Conservation (phyloP, 306 rosid species). For the Fragaria ananassa region DNA sequence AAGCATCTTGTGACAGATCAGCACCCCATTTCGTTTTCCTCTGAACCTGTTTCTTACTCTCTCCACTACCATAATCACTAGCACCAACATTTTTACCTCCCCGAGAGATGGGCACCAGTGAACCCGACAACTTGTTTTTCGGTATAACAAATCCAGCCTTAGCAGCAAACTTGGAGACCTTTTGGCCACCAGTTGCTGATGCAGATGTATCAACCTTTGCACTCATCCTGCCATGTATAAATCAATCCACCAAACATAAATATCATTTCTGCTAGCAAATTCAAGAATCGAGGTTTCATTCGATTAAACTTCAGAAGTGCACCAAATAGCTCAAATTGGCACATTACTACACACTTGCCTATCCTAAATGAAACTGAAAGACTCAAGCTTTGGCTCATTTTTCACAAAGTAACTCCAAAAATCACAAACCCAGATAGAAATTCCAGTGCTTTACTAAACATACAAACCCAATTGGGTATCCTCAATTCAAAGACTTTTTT, state of each 20-base stretch:
- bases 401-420: background rate
- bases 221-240: slow-evolving; percentile 34
- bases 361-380: background rate
- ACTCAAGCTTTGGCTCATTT: background rate
- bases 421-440: background rate
- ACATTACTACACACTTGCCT: background rate
- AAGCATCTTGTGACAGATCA: slow-evolving; percentile 64
- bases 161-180: slow-evolving; percentile 67
- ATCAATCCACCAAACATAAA: background rate
- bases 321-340: slow-evolving; percentile 12
- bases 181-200: slow-evolving; percentile 46
- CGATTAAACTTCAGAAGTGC: background rate
- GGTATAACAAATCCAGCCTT: slow-evolving; percentile 95
- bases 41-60: slow-evolving; percentile 49
- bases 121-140: slow-evolving; percentile 84
- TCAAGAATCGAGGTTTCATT: background rate
- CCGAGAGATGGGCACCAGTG: slow-evolving; percentile 69
- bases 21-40: slow-evolving; percentile 87
- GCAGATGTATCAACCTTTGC: slow-evolving; percentile 45
- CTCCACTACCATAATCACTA: slow-evolving; percentile 45
- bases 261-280: background rate
- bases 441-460: background rate
- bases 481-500: background rate
- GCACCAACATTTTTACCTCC: slow-evolving; percentile 51
- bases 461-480: background rate